Base-by-base conservation (phyloP, 1,284 basidiomycete species). In the Exobasidium rhododendri region DNA sequence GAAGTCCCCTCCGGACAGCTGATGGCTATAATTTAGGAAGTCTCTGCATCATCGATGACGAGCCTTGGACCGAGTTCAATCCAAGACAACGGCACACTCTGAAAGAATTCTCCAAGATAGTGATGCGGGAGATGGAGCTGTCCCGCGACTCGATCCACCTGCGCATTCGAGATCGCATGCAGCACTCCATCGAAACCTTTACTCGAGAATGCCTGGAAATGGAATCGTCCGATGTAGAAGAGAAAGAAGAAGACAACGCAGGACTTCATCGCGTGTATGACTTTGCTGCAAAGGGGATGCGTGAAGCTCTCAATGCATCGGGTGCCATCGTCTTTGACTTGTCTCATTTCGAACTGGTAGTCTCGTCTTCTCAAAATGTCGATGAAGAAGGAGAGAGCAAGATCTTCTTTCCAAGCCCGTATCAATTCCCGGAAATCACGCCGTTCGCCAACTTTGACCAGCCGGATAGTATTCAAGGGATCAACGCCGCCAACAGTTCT, bases 101-200 rank as follows among this genome's bases (percentile, higher is more conserved):
- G 63, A 94, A 94, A 75, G 93, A 97, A 80, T 96, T 97, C 80
- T 92, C 92, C 0, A 81, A 75, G 4, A 88, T 97, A 59, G 88
- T 89, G n/a, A 92, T 96, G 88, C 86, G 93, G 49, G 93, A 97
- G 81, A 88, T 97, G 86, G 93, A 96, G 80, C 82, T 97, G 2
- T 93, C 92, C 90, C 84, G 89, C 64, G 93, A 97, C 80, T 93
- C 93, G 88, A 92, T 93, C 61, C 92, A 94, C 81, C 83, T 97
- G 43, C 86, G 91, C 30, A 89, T 93, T 68, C 86, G 93, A 43
- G 92, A 94, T 75, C 86, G 89, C 53, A 96, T 97, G 59, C 92
- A 97, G 77, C 90, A 83, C 56, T 94, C 92, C 45, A 96, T 96
- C 90, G 93, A 96, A 80, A 86, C 90, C 69, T 97, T 97, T 77